Evolutionary conservation across 1,139 yeast genomes (phyloP).

Genomic region (Sugiyamaella castrensis): DNA sequence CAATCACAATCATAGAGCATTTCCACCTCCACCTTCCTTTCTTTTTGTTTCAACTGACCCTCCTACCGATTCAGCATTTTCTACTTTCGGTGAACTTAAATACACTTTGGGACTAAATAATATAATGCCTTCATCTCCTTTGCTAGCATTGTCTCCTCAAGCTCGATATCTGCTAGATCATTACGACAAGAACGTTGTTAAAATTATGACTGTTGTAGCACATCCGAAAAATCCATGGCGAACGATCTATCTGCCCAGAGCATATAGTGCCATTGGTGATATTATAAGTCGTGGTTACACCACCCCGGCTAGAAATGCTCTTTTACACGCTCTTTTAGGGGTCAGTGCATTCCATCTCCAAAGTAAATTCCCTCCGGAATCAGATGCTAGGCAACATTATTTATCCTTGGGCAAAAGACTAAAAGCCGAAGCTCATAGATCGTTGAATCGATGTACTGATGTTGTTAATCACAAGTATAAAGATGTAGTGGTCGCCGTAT

Average conservation of each 20-base stretch:
- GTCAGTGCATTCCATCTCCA: conserved; percentile 80
- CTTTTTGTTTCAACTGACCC: no score
- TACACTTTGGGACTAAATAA: background rate
- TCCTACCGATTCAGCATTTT: no score
- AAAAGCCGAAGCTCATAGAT: conserved; percentile 70
- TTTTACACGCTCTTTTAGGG: conserved; percentile 75
- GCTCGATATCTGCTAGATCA: conserved; percentile 63
- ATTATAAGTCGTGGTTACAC: conserved; percentile 71
- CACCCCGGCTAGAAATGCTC: conserved; percentile 71
- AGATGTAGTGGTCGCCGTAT: conserved; percentile 77
- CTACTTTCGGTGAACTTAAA: conserved; percentile 2
- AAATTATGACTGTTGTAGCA: conserved; percentile 83
- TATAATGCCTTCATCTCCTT: background rate
- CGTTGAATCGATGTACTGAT: conserved; percentile 57
- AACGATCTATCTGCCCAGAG: conserved; percentile 77
- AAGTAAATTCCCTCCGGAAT: conserved; percentile 60
- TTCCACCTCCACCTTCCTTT: no score
- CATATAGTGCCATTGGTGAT: conserved; percentile 78
- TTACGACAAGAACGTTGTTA: conserved; percentile 78
- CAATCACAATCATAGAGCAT: no score
- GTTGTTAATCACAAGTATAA: conserved; percentile 65
- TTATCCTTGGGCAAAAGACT: conserved; percentile 69
- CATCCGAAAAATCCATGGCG: conserved; percentile 86
- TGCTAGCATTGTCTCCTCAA: conserved; percentile 49
- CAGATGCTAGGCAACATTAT: conserved; percentile 63